Conservation (phyloP, 202 grass and related monocot genomes). For the Digitaria exilis region DNA sequence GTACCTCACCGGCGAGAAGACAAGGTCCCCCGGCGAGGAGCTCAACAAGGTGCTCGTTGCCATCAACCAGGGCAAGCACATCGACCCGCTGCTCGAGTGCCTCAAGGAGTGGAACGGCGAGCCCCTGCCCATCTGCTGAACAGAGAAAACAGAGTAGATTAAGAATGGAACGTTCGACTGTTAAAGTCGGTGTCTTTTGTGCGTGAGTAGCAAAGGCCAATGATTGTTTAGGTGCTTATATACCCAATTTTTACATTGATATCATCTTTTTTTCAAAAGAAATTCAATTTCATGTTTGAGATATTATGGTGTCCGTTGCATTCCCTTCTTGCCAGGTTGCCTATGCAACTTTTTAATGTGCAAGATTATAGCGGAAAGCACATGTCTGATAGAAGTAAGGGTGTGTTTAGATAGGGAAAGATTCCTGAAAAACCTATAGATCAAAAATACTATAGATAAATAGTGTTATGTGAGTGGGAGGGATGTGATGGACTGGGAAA, state of each 20-base stretch:
- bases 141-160: neutral
- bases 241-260: neutral
- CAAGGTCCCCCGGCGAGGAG: conserved; percentile 62
- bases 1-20: conserved; percentile 56
- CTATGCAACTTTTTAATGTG: too few species aligned
- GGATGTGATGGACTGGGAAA: too few species aligned
- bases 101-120: conserved; percentile 74
- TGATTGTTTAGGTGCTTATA: neutral
- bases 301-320: neutral
- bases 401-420: too few species aligned
- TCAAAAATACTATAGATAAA: too few species aligned
- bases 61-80: conserved; percentile 55
- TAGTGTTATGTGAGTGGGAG: too few species aligned
- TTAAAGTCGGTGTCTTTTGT: neutral
- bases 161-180: neutral
- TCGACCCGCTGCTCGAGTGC: conserved; percentile 67
- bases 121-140: conserved; percentile 63
- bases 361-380: too few species aligned
- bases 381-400: too few species aligned
- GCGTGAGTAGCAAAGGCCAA: neutral
- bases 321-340: too few species aligned
- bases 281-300: neutral
- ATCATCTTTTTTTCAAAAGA: neutral
- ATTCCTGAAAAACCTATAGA: too few species aligned
- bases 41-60: conserved; percentile 67